Base-by-base conservation (phyloP, 176 grass and related monocot species). In the Calamus simplicifolius region DNA sequence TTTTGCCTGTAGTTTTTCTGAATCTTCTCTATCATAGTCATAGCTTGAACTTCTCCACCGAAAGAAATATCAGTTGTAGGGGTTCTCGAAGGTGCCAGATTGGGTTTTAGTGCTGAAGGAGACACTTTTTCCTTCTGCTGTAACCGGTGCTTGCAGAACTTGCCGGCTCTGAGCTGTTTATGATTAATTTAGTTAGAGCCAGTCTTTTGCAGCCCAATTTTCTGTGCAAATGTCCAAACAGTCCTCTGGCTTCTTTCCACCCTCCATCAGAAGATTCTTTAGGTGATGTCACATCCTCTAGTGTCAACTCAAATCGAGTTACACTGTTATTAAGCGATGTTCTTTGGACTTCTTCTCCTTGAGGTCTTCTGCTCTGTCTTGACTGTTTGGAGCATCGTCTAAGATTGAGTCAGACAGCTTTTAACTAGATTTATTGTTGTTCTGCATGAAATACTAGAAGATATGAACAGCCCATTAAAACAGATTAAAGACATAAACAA, bases 261-360 rank as follows among this genome's bases (percentile, higher is more conserved):
- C 93, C 87, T 71, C 88, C 93, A 77, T 97, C 87, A 70, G 93
- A 84, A 76, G 85, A 91, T 79, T 97, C 87, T 73, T 85, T 78
- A 75, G 93, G 77, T 53, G 79, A 92, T 59, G 85, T 57, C 72
- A 70, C 43, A 51, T 79, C 82, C 6, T 14, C 31, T 29, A 85
- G 75, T 66, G 72, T 79, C 51, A 76, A 68, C 50, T 81, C 81
- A 50, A 75, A 52, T 68, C 70, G 64, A 61, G 69, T 49, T 23
- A 30, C 52, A 59, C 16, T 25, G 70, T 79, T 58, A 27, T 63
- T 63, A 50, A 26, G 78, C 49, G 48, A 16, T 16, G 19, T 4
- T 17, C 10, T 58, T 77, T 56, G 27, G 10, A 4, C 66, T 66
- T 35, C 25, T 5, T 85, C 71, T 58, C 26, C 63, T 66, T 58